phyloP scores from a whole-genome alignment of 148 eudicot genomes.

The Nepenthes gracilis region DNA sequence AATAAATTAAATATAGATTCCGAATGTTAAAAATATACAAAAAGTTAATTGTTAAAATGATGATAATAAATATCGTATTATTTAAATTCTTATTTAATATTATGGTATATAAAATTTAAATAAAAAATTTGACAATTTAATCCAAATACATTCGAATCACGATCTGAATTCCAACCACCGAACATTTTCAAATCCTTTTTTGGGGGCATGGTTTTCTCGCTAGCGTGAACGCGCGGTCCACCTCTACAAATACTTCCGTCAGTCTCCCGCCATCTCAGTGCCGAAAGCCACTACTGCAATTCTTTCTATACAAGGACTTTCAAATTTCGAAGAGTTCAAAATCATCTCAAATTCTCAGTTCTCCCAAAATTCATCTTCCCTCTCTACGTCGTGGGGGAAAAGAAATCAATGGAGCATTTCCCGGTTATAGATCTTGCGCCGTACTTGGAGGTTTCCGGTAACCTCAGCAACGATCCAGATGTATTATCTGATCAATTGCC shows the following conservation, averaged over 20 bases:
- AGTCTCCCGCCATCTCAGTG: background rate
- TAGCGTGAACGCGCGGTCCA: too few species aligned
- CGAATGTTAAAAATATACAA: too few species aligned
- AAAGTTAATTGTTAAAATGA: too few species aligned
- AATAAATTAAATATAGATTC: too few species aligned
- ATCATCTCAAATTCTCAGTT: background rate
- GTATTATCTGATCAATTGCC: slow-evolving; percentile 1
- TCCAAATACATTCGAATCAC: too few species aligned
- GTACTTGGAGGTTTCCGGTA: slow-evolving; percentile 21
- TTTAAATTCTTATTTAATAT: too few species aligned
- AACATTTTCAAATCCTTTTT: too few species aligned
- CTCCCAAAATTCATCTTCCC: background rate
- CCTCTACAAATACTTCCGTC: background rate
- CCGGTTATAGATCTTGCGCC: slow-evolving; percentile 71
- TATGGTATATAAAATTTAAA: too few species aligned
- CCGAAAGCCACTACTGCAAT: background rate
- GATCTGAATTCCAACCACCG: too few species aligned
- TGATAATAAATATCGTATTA: too few species aligned
- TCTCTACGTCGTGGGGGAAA: background rate
- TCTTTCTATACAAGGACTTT: background rate
- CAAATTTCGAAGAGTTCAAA: background rate
- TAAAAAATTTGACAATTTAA: too few species aligned
- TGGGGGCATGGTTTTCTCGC: too few species aligned
- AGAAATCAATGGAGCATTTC: slow-evolving; percentile 44
- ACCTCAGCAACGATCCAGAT: background rate